These are phyloP conservation scores for Phenoliferia sp. DNA, from an alignment of 1,284 basidiomycete species.

Conservation along the genomic window DNA sequence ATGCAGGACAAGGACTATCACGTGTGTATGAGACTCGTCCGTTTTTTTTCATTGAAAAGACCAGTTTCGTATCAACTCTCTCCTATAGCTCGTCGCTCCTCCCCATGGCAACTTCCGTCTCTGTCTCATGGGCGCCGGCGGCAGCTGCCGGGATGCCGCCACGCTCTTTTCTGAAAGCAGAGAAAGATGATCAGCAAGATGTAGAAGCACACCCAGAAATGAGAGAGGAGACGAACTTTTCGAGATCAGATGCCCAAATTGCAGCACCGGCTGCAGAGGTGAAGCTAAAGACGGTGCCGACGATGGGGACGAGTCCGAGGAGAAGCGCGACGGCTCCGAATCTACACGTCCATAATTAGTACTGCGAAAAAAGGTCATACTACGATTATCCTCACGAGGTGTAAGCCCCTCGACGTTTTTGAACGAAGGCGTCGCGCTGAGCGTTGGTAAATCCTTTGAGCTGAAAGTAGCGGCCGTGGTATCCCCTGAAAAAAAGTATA, in stretches of 20 bases:
- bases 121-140: background rate
- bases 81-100: background rate
- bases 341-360: background rate
- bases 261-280: conserved; percentile 63
- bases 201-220: background rate
- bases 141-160: background rate
- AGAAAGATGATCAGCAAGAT: too few relatives aligned
- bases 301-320: conserved; percentile 60
- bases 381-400: conserved; percentile 49
- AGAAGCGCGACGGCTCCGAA: conserved; percentile 55
- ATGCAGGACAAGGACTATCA: too few relatives aligned
- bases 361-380: conserved; percentile 36
- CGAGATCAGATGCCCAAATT: conserved; percentile 63
- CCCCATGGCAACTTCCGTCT: background rate
- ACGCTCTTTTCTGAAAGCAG: background rate
- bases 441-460: conserved; percentile 52
- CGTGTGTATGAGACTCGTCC: too few relatives aligned
- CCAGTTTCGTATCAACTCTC: too few relatives aligned
- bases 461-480: conserved; percentile 64
- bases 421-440: conserved; percentile 44
- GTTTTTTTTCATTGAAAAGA: too few relatives aligned
- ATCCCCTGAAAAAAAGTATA: conserved; percentile 49
- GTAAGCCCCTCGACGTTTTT: conserved; percentile 51
- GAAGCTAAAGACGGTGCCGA: conserved; percentile 52
- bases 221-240: conserved; percentile 40